Evolutionary conservation across 352 stramenopile genomes (phyloP).

Genomic region (Globisporangium parvum): DNA sequence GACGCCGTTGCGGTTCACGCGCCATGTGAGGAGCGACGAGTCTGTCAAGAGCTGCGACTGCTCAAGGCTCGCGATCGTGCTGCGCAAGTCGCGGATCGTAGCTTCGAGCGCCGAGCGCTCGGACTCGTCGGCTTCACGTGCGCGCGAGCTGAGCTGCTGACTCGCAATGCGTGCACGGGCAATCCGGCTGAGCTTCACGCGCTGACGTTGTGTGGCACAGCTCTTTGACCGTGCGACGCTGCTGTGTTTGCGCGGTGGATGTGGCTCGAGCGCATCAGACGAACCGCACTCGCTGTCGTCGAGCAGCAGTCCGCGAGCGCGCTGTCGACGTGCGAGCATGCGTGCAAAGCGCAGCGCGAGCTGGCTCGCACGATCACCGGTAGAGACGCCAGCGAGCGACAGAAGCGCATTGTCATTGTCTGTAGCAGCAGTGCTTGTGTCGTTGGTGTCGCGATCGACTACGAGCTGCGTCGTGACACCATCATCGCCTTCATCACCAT

Average conservation of each 20-base stretch:
- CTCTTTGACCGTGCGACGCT: conserved; percentile 17
- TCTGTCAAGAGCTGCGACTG: conserved; percentile 31
- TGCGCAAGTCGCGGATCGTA: conserved; percentile 18
- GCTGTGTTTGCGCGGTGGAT: not conserved
- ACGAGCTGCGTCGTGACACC: too few species aligned
- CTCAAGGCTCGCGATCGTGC: conserved; percentile 31
- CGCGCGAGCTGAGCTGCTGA: not conserved
- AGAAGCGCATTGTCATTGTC: not conserved
- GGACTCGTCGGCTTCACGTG: conserved; percentile 2
- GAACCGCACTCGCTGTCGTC: not conserved
- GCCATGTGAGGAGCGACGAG: conserved; percentile 29
- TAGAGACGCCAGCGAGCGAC: not conserved
- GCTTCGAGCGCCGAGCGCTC: conserved; percentile 16
- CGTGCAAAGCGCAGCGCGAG: conserved; percentile 35
- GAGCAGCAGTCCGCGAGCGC: conserved; percentile 2
- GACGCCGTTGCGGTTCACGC: conserved; percentile 31
- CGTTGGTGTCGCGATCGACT: too few species aligned
- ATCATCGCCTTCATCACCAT: too few species aligned
- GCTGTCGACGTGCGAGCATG: conserved; percentile 27
- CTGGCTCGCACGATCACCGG: conserved; percentile 1
- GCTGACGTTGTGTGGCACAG: conserved; percentile 21
- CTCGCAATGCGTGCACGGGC: not conserved
- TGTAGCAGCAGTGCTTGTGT: too few species aligned
- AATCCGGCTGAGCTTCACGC: not conserved
- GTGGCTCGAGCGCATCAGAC: not conserved